Percentiles rank a stretch among this genome's conserved stretches.
Evolutionary conservation across 805 yeast species (phyloP).

Genomic region (Hanseniaspora occidentalis): DNA sequence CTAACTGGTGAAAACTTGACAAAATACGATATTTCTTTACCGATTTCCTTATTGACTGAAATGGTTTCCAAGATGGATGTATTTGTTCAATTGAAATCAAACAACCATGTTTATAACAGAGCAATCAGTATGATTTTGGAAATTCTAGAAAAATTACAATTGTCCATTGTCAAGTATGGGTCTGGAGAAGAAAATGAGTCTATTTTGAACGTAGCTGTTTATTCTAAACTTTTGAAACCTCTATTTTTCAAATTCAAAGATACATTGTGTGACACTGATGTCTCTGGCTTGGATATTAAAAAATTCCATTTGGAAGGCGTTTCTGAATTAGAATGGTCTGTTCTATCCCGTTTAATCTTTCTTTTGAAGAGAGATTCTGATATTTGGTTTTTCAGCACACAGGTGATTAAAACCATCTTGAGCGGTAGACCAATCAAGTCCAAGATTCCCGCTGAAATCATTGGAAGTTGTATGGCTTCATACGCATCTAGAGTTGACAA

Average conservation of each 20-base stretch:
- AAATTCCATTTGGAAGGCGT: slow-evolving; percentile 8
- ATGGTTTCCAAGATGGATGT: neutral
- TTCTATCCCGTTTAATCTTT: slow-evolving; percentile 16
- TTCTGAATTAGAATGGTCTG: slow-evolving; percentile 27
- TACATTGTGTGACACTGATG: neutral
- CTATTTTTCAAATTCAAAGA: slow-evolving; percentile 1
- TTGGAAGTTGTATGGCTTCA: slow-evolving; percentile 32
- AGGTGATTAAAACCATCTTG: slow-evolving; percentile 34
- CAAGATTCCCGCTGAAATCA: slow-evolving; percentile 39
- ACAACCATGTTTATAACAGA: neutral
- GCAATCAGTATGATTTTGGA: neutral
- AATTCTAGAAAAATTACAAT: neutral
- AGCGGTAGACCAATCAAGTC: slow-evolving; percentile 35
- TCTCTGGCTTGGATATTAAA: too few species aligned
- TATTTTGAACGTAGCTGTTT: neutral
- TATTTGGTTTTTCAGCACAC: slow-evolving; percentile 24
- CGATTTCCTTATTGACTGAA: neutral
- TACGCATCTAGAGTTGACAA: slow-evolving; percentile 21
- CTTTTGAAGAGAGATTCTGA: slow-evolving; percentile 12
- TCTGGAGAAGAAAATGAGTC: neutral
- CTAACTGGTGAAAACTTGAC: slow-evolving; percentile 9
- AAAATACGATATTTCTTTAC: slow-evolving; percentile 4
- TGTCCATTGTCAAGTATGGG: neutral
- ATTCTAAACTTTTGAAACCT: neutral
- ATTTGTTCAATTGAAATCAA: neutral